Conservation (phyloP, 805 yeast species). For the Kuraishia cidri region DNA sequence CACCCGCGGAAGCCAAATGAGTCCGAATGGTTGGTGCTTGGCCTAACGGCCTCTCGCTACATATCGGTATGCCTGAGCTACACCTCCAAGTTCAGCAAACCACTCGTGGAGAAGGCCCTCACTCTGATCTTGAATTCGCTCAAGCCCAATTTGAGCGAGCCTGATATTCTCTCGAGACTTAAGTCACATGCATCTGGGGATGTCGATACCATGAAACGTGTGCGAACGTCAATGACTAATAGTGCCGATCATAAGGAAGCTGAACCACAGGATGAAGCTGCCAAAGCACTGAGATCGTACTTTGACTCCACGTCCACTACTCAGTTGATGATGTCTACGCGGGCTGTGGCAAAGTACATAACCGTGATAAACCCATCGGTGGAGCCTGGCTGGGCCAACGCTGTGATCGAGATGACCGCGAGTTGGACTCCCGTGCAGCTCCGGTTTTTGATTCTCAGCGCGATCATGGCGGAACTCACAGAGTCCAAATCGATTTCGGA, state of each 20-base stretch:
- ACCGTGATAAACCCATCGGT: constrained; percentile 15
- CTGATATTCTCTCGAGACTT: neutral
- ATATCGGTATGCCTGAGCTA: constrained; percentile 28
- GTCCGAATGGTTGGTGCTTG: constrained; percentile 35
- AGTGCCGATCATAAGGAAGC: constrained; percentile 1
- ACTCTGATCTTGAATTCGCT: constrained; percentile 13
- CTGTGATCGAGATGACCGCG: constrained; percentile 51
- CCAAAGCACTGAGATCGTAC: constrained; percentile 40
- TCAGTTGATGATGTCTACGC: constrained; percentile 51
- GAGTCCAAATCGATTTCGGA: neutral
- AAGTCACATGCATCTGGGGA: constrained; percentile 1
- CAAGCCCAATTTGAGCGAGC: neutral
- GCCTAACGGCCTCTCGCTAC: constrained; percentile 28
- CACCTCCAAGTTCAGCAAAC: constrained; percentile 18
- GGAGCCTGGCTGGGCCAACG: constrained; percentile 34
- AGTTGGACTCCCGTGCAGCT: constrained; percentile 76
- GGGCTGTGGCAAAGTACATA: constrained; percentile 38
- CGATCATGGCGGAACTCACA: constrained; percentile 11
- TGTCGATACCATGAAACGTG: constrained; percentile 11
- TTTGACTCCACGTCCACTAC: constrained; percentile 57
- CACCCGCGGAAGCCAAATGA: constrained; percentile 17
- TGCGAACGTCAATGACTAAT: constrained; percentile 11
- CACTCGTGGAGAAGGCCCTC: constrained; percentile 23
- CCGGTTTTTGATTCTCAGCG: constrained; percentile 53
- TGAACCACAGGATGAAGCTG: constrained; percentile 9